These are phyloP conservation scores for Syncephalastrum racemosum DNA, from an alignment of 371 early-diverging fungal species.

Conservation along the genomic window DNA sequence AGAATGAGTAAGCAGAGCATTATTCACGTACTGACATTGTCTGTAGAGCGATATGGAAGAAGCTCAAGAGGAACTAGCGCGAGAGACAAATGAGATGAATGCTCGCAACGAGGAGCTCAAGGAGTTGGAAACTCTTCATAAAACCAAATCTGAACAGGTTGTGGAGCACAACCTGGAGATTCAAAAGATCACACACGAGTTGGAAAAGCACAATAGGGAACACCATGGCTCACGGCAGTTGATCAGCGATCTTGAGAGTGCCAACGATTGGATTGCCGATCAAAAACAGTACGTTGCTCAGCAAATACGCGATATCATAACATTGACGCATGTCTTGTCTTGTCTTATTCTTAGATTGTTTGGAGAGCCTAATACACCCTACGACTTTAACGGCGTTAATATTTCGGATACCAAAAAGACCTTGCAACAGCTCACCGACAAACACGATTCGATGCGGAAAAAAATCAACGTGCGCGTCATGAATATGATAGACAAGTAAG, in stretches of 20 bases:
- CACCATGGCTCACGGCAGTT: slow-evolving; percentile 52
- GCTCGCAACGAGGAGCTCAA: slow-evolving; percentile 45
- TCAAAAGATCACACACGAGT: slow-evolving; percentile 73
- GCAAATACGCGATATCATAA: too few relatives aligned
- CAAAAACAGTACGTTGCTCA: slow-evolving; percentile 69
- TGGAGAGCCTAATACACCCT: slow-evolving; percentile 77
- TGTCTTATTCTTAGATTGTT: slow-evolving; percentile 48
- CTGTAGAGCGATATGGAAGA: slow-evolving; percentile 5
- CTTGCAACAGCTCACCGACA: slow-evolving; percentile 68
- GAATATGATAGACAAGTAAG: slow-evolving; percentile 89
- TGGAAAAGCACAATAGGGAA: slow-evolving; percentile 70
- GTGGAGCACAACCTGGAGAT: slow-evolving; percentile 65
- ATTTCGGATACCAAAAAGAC: slow-evolving; percentile 69
- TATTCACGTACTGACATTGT: background rate
- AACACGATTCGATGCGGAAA: slow-evolving; percentile 78
- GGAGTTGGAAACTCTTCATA: slow-evolving; percentile 63
- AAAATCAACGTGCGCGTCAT: slow-evolving; percentile 93
- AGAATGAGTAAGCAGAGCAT: background rate
- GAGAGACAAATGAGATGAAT: slow-evolving; percentile 26
- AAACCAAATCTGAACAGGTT: slow-evolving; percentile 60
- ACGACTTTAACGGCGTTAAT: slow-evolving; percentile 77
- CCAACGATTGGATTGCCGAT: slow-evolving; percentile 87
- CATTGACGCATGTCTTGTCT: background rate
- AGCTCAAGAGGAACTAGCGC: slow-evolving; percentile 21
- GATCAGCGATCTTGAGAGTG: slow-evolving; percentile 55